Evolutionary conservation across 2,329 filamentous ascomycete species (phyloP).

Genomic region (Penicillium sp.): DNA sequence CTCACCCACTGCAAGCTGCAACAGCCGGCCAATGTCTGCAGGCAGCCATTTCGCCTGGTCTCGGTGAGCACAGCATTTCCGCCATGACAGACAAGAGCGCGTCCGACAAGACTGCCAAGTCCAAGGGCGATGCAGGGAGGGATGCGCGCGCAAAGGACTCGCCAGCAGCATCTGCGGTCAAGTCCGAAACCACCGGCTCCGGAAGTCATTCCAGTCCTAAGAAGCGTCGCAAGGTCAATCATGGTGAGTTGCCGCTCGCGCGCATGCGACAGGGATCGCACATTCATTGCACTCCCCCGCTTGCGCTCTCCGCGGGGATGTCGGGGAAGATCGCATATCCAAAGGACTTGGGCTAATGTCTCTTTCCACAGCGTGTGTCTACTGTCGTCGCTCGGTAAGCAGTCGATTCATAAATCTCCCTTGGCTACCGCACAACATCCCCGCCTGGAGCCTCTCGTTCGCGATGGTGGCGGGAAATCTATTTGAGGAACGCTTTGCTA

Average conservation of each 20-base stretch:
- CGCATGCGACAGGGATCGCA: constrained; percentile 33
- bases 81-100: constrained; percentile 37
- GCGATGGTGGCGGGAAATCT: constrained; percentile 1
- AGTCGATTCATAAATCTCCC: constrained; percentile 14
- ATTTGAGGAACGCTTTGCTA: constrained; percentile 47
- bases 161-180: constrained; percentile 34
- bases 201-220: constrained; percentile 63
- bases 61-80: constrained; percentile 22
- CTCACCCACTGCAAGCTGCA: no score
- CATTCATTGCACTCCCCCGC: constrained; percentile 14
- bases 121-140: constrained; percentile 33
- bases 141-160: constrained; percentile 37
- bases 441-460: constrained; percentile 1
- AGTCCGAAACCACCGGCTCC: constrained; percentile 38
- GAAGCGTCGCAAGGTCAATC: constrained; percentile 87
- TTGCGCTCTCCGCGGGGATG: neutral
- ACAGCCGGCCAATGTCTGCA: constrained; percentile 31
- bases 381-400: constrained; percentile 89
- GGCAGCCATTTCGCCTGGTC: constrained; percentile 26
- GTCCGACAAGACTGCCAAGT: constrained; percentile 32
- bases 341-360: constrained; percentile 30
- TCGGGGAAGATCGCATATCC: constrained; percentile 12
- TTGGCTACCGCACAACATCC: neutral
- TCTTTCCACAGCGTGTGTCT: constrained; percentile 77
- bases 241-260: constrained; percentile 64